Base-by-base conservation (phyloP, 768 basidiomycete genomes). In the Podaxis sp. region DNA sequence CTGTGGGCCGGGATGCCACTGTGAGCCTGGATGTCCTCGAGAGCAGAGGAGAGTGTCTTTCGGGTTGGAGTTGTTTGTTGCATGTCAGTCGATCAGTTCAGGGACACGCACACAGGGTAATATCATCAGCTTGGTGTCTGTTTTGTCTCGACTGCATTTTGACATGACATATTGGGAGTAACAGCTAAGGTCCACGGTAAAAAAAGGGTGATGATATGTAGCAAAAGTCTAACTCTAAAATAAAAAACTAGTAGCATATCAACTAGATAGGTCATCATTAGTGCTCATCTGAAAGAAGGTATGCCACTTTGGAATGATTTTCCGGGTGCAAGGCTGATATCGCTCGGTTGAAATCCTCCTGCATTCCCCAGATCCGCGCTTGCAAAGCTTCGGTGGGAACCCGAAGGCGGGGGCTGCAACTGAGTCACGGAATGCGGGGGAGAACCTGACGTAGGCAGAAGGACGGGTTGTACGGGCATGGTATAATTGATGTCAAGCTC, bases 401-500 rank as follows among this genome's bases (percentile, higher is more conserved):
- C 64, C 3, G 60, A 51, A 5, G 68, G 58, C 23, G 68, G 64
- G 25, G 67, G 28, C 23, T 65, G 64, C 36, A 64, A 52, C 9
- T 56, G 57, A n/a, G 64, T 40, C 4, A 56, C 44, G 5, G 47
- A 55, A 28, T 57, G 56, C 18, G 63, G 59, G 40, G 64, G 50
- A 23, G 60, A 61, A 56, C 53, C 63, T 4, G 69, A 69, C 21
- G 67, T 71, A 4, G 79, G 85, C 25, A 90, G 56, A 6, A 89
- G 63, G 23, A 92, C 76, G 0, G 91, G 90, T 69, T 92, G 91
- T 52, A 89, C 72, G 35, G 90, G 90, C 76, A 88, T 76, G 2
- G 77, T 80, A 69, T 92, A 93, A 32, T 75, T 76, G 59, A 93
- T 73, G 66, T 90, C 88, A 52, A 93, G 82, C 35, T 90, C 89